Base-by-base conservation (phyloP, 2,329 filamentous ascomycete genomes). In the Trichoderma brevicompactum region DNA sequence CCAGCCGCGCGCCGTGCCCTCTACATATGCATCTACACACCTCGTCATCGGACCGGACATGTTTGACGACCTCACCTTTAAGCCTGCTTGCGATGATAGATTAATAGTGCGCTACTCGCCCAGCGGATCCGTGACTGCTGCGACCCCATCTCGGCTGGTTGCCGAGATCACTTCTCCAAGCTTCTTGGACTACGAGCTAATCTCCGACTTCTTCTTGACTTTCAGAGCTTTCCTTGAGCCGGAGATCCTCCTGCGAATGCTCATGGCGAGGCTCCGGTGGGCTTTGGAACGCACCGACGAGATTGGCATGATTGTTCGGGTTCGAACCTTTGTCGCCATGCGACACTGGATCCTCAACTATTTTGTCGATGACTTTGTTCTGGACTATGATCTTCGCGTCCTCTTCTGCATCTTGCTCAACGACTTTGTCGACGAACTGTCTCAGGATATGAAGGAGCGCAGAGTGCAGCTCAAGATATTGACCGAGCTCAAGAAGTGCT, bases 281-380 rank as follows among this genome's bases (percentile, higher is more conserved):
- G 93, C 95, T 0, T 83, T 97, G 55, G 86, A 86, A 54, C 86
- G 92, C 64, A 81, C 85, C 53, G 92, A 96, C 74, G 92, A 97
- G 74, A 88, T 89, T 65, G 95, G 95, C 44, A 91, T 93, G 74
- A 92, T 99, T 60, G 95, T 97, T n/a, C 88, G 94, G 56, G 96
- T 99, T 15, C 87, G 95, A 48, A 96, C 94, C 0, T 99, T 98
- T 79, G 95, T 97, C 32, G 95, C 95, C 7, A 83, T 98, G 50
- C 88, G 95, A 65, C 95, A 99, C 77, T 99, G 95, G 95, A 94
- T 98, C 65, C 79, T 99, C 68, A 99, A 99, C 76, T 99, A 99
- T 77, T 99, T 98, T 70, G 85, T 92, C 64, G 95, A 99, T 74
- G 95, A 99, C 74, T 99, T 97, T 75, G 87, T 96, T 46, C 78